Conservation (phyloP, 805 yeast genomes). For the Torulaspora maleeae region DNA sequence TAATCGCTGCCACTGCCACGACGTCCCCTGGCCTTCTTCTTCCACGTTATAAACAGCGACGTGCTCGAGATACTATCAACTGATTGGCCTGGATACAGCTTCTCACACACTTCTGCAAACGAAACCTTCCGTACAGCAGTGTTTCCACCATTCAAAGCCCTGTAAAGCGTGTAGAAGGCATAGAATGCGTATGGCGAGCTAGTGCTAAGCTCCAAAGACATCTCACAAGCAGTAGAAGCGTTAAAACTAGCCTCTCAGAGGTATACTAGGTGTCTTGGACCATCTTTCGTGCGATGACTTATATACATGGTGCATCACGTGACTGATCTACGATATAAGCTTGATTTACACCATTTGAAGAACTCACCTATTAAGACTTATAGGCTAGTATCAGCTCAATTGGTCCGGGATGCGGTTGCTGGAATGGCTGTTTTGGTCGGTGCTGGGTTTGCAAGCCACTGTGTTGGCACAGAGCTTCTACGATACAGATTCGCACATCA, state of each 20-base stretch:
- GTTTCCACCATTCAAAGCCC: conserved; percentile 11
- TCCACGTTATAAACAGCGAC: conserved; percentile 91
- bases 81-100: conserved; percentile 16
- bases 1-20: conserved; percentile 13
- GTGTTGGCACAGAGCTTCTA: conserved; percentile 30
- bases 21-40: conserved; percentile 34
- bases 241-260: no score
- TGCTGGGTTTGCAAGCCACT: conserved; percentile 3
- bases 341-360: background rate
- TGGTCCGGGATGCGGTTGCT: conserved; percentile 6
- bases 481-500: conserved; percentile 38
- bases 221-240: background rate
- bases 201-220: conserved; percentile 5
- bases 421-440: conserved; percentile 1
- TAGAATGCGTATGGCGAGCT: conserved; percentile 33
- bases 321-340: background rate
- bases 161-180: conserved; percentile 33
- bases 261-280: no score
- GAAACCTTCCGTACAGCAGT: conserved; percentile 1
- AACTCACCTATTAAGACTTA: background rate
- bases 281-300: background rate
- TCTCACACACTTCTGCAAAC: conserved; percentile 15
- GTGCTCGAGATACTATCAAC: conserved; percentile 24
- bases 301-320: background rate
- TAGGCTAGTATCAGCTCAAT: background rate